Evolutionary conservation across 2,329 filamentous ascomycete species (phyloP).

Genomic region (Intubia oerlemansii): DNA sequence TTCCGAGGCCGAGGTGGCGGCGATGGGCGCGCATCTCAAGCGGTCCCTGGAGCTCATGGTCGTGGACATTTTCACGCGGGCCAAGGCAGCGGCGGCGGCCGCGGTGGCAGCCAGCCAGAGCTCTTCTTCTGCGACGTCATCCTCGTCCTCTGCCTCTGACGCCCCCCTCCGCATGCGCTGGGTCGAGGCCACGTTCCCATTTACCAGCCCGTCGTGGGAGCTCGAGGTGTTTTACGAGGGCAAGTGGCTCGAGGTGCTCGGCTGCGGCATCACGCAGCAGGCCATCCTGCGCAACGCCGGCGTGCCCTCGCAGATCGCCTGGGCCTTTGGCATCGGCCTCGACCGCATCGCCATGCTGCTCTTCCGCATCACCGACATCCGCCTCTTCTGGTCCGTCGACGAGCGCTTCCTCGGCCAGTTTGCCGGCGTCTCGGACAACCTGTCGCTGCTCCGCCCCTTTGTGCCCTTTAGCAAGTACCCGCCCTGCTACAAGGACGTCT

Average conservation of each 20-base stretch:
- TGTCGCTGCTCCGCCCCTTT: slow-evolving; percentile 38
- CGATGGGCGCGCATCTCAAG: slow-evolving; percentile 71
- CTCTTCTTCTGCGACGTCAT: too few species aligned
- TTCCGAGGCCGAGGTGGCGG: slow-evolving; percentile 54
- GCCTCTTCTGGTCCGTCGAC: slow-evolving; percentile 87
- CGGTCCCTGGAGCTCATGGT: slow-evolving; percentile 76
- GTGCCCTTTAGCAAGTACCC: slow-evolving; percentile 83
- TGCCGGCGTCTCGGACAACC: slow-evolving; percentile 31
- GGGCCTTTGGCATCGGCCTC: slow-evolving; percentile 88
- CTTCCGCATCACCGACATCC: slow-evolving; percentile 89
- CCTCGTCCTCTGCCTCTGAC: too few species aligned
- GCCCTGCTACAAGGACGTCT: slow-evolving; percentile 74
- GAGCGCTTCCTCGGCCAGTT: slow-evolving; percentile 77
- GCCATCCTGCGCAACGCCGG: slow-evolving; percentile 58
- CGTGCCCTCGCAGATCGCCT: slow-evolving; percentile 56
- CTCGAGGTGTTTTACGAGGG: slow-evolving; percentile 87
- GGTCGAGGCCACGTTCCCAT: slow-evolving; percentile 96
- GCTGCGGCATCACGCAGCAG: slow-evolving; percentile 80
- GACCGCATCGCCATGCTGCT: slow-evolving; percentile 95
- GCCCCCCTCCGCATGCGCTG: slow-evolving; percentile 66
- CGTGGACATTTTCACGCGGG: slow-evolving; percentile 66
- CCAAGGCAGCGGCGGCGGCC: slow-evolving; percentile 40
- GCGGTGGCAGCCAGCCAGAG: slow-evolving; percentile 9
- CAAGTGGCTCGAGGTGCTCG: slow-evolving; percentile 88
- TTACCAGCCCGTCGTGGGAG: slow-evolving; percentile 90